Base-by-base conservation (phyloP, 116 monocot genomes). In the Papilionanthe hybrid region DNA sequence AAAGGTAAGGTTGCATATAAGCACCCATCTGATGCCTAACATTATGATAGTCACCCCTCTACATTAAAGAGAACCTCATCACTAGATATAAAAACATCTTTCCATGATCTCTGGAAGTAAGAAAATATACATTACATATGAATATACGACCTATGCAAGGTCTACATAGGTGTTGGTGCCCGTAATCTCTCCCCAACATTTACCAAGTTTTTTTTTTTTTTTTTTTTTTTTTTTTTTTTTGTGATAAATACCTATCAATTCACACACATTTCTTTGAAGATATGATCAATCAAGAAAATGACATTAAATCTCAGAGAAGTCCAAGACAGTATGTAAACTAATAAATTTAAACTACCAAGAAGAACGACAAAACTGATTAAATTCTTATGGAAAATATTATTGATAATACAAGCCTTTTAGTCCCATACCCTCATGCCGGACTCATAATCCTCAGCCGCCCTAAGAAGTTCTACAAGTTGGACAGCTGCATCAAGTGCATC, bases 401-500 rank as follows among this genome's bases (percentile, higher is more conserved):
- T 73, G 22, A 9, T 43, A 18, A n/a, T 44, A 42, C 71, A 20
- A 15, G 28, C 29, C 29, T 73, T 5, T 42, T 42, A 44, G 30
- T 66, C 75, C 9, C 87, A 58, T 87, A 98, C 98, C 92, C 87
- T 91, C 98, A 94, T 94, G 77, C 93, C 94, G 41, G 92, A 83
- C 67, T 86, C 91, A 82, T 94, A 98, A 82, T 98, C 98, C 87
- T 98, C 98, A 76, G 94, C 98, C 55, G 98, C 94, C 73, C 98
- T 86, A 48, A 98, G 94, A 65, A 98, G 94, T 86, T 98, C 98
- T 37, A 98, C 98, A 63, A 98, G 90, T 84, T 98, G 98, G 20
- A 98, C 98, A 55, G 98, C 98, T 55, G 98, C 98, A 88, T 98
- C 98, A 80, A 98, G 92, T 77, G 98, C 98, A 84, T 98, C 98